phyloP scores from a whole-genome alignment of 75 land plant genomes.

The Ceratopteris richardii region DNA sequence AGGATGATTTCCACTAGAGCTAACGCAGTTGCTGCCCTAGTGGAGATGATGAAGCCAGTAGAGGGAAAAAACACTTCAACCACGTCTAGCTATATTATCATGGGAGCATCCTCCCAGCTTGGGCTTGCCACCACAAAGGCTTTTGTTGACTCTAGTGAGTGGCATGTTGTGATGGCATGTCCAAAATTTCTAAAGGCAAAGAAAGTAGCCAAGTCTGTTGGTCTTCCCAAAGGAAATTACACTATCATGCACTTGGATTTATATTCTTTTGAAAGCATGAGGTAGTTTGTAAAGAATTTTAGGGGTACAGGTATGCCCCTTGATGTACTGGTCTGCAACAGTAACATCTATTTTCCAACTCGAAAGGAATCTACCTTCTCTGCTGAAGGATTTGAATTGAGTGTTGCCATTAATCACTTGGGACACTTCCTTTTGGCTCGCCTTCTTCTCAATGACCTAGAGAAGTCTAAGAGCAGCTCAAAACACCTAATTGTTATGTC shows the following conservation, averaged over 20 bases:
- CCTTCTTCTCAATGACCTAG: slow-evolving; percentile 64
- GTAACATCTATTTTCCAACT: slow-evolving; percentile 87
- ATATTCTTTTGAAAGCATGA: slow-evolving; percentile 88
- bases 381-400: slow-evolving; percentile 94
- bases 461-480: slow-evolving; percentile 53
- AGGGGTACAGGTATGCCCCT: slow-evolving; percentile 53
- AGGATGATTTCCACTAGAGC: slow-evolving; percentile 10
- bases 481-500: slow-evolving; percentile 71
- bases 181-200: slow-evolving; percentile 95
- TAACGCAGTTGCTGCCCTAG: slow-evolving; percentile 58
- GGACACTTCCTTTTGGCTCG: slow-evolving; percentile 96
- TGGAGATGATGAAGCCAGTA: slow-evolving; percentile 26
- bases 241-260: slow-evolving; percentile 92
- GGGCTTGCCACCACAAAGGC: slow-evolving; percentile 94
- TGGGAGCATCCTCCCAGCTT: slow-evolving; percentile 94
- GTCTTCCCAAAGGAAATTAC: slow-evolving; percentile 83
- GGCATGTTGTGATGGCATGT: slow-evolving; percentile 97
- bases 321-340: slow-evolving; percentile 97
- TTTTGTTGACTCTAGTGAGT: slow-evolving; percentile 76
- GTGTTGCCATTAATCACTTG: slow-evolving; percentile 94
- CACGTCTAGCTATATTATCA: slow-evolving; percentile 62
- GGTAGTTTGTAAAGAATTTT: slow-evolving; percentile 82
- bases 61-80: slow-evolving; percentile 68
- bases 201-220: slow-evolving; percentile 74
- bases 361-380: slow-evolving; percentile 81